Conservation (phyloP, 116 monocot species). For the Papilionanthe hybrid region DNA sequence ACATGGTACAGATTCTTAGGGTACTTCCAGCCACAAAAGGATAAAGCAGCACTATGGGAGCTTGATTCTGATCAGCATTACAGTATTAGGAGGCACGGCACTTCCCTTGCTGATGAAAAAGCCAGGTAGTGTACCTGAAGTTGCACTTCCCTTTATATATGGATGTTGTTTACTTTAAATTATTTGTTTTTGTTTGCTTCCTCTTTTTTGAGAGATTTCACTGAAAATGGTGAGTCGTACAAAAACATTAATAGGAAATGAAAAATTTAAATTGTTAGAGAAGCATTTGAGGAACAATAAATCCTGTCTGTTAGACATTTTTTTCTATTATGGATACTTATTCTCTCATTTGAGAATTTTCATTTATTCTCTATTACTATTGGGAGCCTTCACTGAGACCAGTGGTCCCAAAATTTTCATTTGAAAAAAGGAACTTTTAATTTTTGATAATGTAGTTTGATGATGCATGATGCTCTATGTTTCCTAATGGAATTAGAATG, state of each 20-base stretch:
- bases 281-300: background rate
- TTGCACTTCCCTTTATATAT: background rate
- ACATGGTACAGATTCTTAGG: constrained; percentile 35
- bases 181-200: background rate
- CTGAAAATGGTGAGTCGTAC: background rate
- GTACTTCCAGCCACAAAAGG: constrained; percentile 48
- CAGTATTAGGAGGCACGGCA: constrained; percentile 38
- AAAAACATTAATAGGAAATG: background rate
- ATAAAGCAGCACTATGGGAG: constrained; percentile 49
- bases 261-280: background rate
- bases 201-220: background rate
- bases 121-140: constrained; percentile 15
- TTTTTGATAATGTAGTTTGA: no score
- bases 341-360: background rate
- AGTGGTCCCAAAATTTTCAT: no score
- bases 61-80: constrained; percentile 53
- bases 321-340: background rate
- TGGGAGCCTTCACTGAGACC: no score
- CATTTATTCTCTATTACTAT: background rate
- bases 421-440: no score
- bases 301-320: background rate
- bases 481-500: no score
- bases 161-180: background rate
- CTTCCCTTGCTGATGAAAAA: constrained; percentile 25
- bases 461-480: no score